These are phyloP conservation scores for Hygrocybe punicea DNA, from an alignment of 768 basidiomycete genomes.

Conservation along the genomic window DNA sequence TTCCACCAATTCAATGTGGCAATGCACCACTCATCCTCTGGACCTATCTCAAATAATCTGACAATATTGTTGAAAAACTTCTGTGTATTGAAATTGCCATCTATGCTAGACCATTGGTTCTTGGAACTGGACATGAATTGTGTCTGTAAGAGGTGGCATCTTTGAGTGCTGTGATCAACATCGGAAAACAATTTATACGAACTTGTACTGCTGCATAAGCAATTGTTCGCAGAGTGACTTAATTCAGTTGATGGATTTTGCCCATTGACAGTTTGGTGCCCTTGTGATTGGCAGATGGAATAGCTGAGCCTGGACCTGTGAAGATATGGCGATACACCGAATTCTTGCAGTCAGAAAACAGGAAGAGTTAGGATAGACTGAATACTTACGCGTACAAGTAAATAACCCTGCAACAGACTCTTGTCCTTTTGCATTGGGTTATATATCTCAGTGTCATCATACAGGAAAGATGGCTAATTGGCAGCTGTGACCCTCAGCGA, in stretches of 20 bases:
- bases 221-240: constrained; percentile 25
- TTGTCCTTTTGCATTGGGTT: neutral
- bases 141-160: constrained; percentile 6
- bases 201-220: constrained; percentile 32
- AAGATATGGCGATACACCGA: constrained; percentile 9
- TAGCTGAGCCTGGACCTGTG: neutral
- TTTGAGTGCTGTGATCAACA: no score
- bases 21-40: neutral
- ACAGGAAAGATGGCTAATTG: neutral
- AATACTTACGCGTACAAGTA: constrained; percentile 1
- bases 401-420: neutral
- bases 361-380: neutral
- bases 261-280: constrained; percentile 5
- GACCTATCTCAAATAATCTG: constrained; percentile 18
- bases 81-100: constrained; percentile 19
- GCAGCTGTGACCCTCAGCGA: neutral
- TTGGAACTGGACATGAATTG: constrained; percentile 19
- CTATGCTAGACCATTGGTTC: constrained; percentile 7
- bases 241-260: constrained; percentile 1
- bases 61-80: constrained; percentile 20
- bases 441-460: neutral
- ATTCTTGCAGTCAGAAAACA: neutral
- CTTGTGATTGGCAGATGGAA: neutral
- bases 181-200: constrained; percentile 1
- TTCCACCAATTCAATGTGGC: constrained; percentile 1